A percentile compares a stretch with the other conserved stretches of the same genome.
These are phyloP conservation scores for Citeromyces matritensis DNA, from an alignment of 805 yeast species.

Conservation along the genomic window DNA sequence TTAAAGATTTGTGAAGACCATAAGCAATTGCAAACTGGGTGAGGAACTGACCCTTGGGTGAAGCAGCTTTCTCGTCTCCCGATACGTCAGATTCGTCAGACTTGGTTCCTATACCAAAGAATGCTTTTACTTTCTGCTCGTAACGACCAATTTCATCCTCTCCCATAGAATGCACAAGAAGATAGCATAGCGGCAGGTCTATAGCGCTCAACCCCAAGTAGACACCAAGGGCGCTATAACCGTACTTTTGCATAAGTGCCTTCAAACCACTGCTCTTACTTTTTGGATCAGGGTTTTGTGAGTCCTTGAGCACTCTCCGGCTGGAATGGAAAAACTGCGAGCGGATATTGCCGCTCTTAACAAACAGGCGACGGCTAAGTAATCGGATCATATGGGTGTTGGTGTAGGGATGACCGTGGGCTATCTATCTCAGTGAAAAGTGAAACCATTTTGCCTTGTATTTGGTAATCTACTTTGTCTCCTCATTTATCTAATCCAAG, in stretches of 20 bases:
- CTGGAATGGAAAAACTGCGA: no score
- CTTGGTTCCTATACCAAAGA: constrained; percentile 42
- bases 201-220: constrained; percentile 59
- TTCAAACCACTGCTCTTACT: constrained; percentile 33
- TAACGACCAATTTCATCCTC: constrained; percentile 62
- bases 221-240: constrained; percentile 81
- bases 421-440: not conserved
- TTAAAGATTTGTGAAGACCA: constrained; percentile 79
- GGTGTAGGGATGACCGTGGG: no score
- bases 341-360: no score
- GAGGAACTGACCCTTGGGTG: constrained; percentile 21
- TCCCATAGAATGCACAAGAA: constrained; percentile 77
- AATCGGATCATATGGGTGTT: no score
- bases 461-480: not conserved
- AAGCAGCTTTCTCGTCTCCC: constrained; percentile 6
- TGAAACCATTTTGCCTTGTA: not conserved
- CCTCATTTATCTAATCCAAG: not conserved
- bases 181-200: constrained; percentile 74
- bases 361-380: no score
- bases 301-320: not conserved
- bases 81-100: no score
- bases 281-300: constrained; percentile 2
- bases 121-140: constrained; percentile 43
- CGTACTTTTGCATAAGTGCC: constrained; percentile 70
- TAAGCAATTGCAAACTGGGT: constrained; percentile 87